Evolutionary conservation across 805 yeast species (phyloP).

Genomic region (Barnettozyma wickerhamii): DNA sequence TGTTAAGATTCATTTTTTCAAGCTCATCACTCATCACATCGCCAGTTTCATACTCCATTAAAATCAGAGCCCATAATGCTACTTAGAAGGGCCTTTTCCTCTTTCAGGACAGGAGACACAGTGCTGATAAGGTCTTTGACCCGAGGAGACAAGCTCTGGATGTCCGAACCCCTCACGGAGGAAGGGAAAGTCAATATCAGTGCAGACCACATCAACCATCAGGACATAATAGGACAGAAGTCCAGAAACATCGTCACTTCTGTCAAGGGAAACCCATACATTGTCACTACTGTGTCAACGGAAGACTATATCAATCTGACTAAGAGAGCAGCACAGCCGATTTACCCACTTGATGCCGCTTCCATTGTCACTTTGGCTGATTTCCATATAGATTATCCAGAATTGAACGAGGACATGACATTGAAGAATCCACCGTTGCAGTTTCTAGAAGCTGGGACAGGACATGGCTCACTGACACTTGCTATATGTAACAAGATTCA

Average conservation of each 20-base stretch:
- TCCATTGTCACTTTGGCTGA: constrained; percentile 44
- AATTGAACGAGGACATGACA: constrained; percentile 11
- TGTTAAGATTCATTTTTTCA: no score
- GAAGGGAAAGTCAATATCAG: constrained; percentile 21
- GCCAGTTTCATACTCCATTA: no score
- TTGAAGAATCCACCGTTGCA: constrained; percentile 30
- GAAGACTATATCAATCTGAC: constrained; percentile 42
- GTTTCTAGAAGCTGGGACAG: constrained; percentile 50
- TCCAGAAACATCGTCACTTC: constrained; percentile 32
- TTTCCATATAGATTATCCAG: constrained; percentile 39
- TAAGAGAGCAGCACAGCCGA: constrained; percentile 45
- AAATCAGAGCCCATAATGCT: background rate
- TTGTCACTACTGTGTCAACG: constrained; percentile 32
- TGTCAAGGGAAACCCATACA: constrained; percentile 26
- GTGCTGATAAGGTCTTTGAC: constrained; percentile 18
- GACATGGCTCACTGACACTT: constrained; percentile 47
- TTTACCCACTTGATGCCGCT: constrained; percentile 45
- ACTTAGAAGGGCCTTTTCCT: constrained; percentile 8
- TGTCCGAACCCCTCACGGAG: constrained; percentile 21
- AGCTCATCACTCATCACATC: no score
- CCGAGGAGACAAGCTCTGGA: constrained; percentile 21
- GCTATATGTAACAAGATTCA: constrained; percentile 40
- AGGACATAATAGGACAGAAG: constrained; percentile 34
- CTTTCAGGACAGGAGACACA: constrained; percentile 16
- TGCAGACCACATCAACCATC: constrained; percentile 30